Conservation (phyloP, 2,329 filamentous ascomycete species). For the Ceratocystis cubensis region DNA sequence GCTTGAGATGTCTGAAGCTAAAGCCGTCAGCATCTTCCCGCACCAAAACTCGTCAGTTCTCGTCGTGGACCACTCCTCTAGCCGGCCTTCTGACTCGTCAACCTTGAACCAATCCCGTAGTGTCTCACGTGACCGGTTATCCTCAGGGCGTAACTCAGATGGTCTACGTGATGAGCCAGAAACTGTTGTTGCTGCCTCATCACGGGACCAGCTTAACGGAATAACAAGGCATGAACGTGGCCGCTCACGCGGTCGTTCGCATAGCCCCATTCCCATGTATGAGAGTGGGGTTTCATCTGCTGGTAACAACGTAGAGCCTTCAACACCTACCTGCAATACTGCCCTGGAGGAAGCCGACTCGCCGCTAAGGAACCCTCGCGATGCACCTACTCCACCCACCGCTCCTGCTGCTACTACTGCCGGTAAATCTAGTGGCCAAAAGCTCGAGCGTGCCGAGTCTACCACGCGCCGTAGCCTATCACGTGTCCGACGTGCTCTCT, state of each 20-base stretch:
- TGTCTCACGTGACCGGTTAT: slow-evolving; percentile 9
- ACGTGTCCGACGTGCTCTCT: slow-evolving; percentile 42
- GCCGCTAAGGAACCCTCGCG: slow-evolving; percentile 48
- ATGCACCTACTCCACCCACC: slow-evolving; percentile 41
- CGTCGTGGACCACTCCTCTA: slow-evolving; percentile 43
- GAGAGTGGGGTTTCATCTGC: neutral
- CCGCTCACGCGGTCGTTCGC: slow-evolving; percentile 7
- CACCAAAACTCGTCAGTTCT: slow-evolving; percentile 53
- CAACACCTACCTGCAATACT: slow-evolving; percentile 26
- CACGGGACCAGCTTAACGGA: neutral
- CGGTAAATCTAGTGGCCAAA: slow-evolving; percentile 21
- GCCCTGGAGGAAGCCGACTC: slow-evolving; percentile 46
- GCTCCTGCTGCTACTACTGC: slow-evolving; percentile 22
- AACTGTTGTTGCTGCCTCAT: neutral
- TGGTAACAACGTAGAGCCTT: neutral
- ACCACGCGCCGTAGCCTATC: slow-evolving; percentile 37
- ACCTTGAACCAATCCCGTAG: slow-evolving; percentile 26
- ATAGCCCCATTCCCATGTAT: slow-evolving; percentile 4
- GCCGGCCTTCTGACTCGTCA: slow-evolving; percentile 37
- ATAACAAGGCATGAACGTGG: slow-evolving; percentile 1
- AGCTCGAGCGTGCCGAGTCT: slow-evolving; percentile 20
- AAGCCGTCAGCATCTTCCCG: slow-evolving; percentile 48
- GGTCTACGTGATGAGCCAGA: neutral
- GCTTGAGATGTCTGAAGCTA: slow-evolving; percentile 49
- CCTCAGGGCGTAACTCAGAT: slow-evolving; percentile 5